Base-by-base conservation (phyloP, 768 basidiomycete genomes). In the Coprinellus micaceus region DNA sequence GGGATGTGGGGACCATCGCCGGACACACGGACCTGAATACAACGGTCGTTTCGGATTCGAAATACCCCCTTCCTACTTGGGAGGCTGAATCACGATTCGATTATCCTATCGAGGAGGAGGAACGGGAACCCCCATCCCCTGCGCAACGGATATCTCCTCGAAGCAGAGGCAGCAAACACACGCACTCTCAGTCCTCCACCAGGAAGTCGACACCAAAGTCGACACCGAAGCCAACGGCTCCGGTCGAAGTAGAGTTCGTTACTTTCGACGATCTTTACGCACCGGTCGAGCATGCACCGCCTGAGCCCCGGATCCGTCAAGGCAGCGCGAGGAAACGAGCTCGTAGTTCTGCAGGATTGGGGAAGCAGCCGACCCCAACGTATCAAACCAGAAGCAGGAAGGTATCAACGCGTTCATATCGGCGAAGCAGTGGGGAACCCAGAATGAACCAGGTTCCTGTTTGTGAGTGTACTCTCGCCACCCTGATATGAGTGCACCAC, bases 401-500 rank as follows among this genome's bases (percentile, higher is more conserved):
- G n/a, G 15, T 21, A 53, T 19, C 39, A 44, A 6, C 52, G 17
- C 52, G 52, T 11, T 53, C 39, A 17, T 33, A 53, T 21, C 51
- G 43, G 21, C 49, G 50, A 12, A n/a, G 39, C 47, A 53, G 41
- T 12, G 53, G 37, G 11, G 40, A 58, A 9, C 57, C 52, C 22
- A 25, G 57, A 43, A 58, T 58, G 57, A 17, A n/a, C 39, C 44
- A 46, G 29, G 26, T 54, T n/a, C 57, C 52, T 43, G 25, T 58
- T 11, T 58, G 57, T 58, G 21, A 39, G 57, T 44, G n/a, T 13
- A 33, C 13, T 25, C 24, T n/a, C 12, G 2, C 4, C 19, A 25
- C 10, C 30, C n/a, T 17, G 7, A n/a, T 13, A 19, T 12, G n/a
- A 47, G 19, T 25, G 25, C 22, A 30, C 25, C 17, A 26, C 17